Percentiles rank a stretch among this genome's conserved stretches.
These are phyloP conservation scores for Trichoderma semiorbis DNA, from an alignment of 2,329 filamentous ascomycete species.

Conservation along the genomic window DNA sequence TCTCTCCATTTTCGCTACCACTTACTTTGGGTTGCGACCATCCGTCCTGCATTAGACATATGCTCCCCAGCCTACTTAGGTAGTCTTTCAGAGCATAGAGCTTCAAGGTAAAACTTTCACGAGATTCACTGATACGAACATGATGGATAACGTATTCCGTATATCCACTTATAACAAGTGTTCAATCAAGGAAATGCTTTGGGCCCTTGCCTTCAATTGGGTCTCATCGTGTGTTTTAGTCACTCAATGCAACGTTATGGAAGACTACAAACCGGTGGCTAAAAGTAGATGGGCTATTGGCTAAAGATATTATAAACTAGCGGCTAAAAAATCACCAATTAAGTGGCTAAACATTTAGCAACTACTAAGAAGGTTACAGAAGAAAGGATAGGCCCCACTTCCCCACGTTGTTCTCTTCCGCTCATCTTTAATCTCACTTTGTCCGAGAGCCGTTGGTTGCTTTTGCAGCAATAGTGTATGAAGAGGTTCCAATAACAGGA, in stretches of 20 bases:
- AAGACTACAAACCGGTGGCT: neutral
- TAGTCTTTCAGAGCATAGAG: neutral
- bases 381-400: neutral
- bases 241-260: neutral
- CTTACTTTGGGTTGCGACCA: neutral
- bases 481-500: neutral
- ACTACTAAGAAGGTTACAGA: neutral
- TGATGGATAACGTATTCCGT: neutral
- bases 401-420: neutral
- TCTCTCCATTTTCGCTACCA: neutral
- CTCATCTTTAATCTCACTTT: neutral
- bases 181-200: neutral
- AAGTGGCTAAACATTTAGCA: conserved; percentile 12
- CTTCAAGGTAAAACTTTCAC: neutral
- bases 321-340: conserved; percentile 7
- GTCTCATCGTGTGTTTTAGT: neutral
- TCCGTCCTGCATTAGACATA: neutral
- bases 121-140: neutral
- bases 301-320: conserved; percentile 1
- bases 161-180: neutral
- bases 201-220: neutral
- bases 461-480: neutral
- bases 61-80: neutral
- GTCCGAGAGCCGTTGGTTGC: neutral
- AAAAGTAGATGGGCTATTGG: neutral